Base-by-base conservation (phyloP, 192 early-diverging fungal species). In the Coemansia interrupta region DNA sequence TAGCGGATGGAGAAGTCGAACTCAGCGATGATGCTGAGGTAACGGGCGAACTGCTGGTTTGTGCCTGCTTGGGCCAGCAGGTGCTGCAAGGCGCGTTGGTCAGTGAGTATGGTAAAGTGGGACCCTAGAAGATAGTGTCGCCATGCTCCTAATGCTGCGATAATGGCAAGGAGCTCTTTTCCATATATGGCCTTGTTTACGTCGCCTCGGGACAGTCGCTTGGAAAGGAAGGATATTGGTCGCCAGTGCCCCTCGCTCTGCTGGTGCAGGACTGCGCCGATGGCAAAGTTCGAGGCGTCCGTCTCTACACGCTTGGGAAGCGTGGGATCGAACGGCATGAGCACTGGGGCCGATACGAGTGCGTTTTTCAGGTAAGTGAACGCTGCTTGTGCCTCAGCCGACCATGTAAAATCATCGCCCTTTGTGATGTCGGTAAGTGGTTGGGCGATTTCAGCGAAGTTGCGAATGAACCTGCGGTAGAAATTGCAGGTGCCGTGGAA, bases 401-500 rank as follows among this genome's bases (percentile, higher is more conserved):
- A 15, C 49, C 49, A 51, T 22, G 12, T 22, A 11, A 12, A 61
- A 0, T 44, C 30, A 0, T 39, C 76, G 44, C 70, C 66, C 53
- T 66, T 63, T 0, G 68, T 17, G 0, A 82, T 43, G 0, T 26
- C 18, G 0, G 70, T 76, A 0, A 80, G 19, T 4, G 73, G 66
- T 2, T 28, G 9, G 0, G 59, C 60, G 11, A 72, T 47, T 19
- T 60, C 47, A 6, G 76, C 62, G 38, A 61, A 83, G 10, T 73
- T 56, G 5, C 47, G 15, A 0, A 73, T 46, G 47, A 78, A 80
- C 10, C 60, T 47, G 5, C 63, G 44, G 40, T 77, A 80, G 36
- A 57, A 79, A 15, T 63, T 73, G 2, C 66, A 45, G 9, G 68
- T 18, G 0, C 80, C 80, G 0, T 77, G 39, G 44, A 83, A 80